Conservation (phyloP, 2,329 filamentous ascomycete species). For the Paramyrothecium roridum region DNA sequence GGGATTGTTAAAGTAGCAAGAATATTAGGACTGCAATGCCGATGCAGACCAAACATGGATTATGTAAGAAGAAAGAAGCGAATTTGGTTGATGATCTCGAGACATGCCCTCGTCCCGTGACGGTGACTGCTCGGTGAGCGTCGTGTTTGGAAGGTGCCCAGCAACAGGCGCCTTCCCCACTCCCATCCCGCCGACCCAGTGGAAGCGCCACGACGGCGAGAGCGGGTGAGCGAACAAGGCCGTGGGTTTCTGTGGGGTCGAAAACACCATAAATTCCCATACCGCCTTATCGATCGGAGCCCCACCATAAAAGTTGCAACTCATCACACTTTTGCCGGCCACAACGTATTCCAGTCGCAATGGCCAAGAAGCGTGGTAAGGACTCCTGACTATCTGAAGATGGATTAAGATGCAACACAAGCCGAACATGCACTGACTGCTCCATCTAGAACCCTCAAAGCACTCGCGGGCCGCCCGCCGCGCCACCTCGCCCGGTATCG, state of each 20-base stretch:
- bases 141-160: not conserved
- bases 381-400: fast-evolving
- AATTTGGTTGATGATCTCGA: not conserved
- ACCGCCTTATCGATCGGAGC: slow-evolving; percentile 2
- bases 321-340: slow-evolving; percentile 8
- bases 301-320: slow-evolving; percentile 9
- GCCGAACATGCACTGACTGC: slow-evolving; percentile 7
- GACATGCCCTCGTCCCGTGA: not conserved
- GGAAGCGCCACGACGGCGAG: slow-evolving; percentile 18
- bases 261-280: not conserved
- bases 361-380: slow-evolving; percentile 28
- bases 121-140: not conserved
- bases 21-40: no score
- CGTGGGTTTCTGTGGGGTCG: not conserved
- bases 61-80: not conserved
- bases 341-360: slow-evolving; percentile 12
- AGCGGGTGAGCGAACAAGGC: slow-evolving; percentile 9
- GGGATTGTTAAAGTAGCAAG: not conserved
- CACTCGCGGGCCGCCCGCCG: slow-evolving; percentile 75
- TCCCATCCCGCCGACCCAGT: not conserved
- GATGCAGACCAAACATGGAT: no score
- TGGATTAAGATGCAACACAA: not conserved
- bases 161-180: not conserved
- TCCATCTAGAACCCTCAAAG: slow-evolving; percentile 52
- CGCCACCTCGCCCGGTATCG: slow-evolving; percentile 66